A percentile compares a stretch with the other conserved stretches of the same genome.
Evolutionary conservation across 495 filamentous ascomycete species (phyloP).

Genomic region (Xanthoparmelia taractica): DNA sequence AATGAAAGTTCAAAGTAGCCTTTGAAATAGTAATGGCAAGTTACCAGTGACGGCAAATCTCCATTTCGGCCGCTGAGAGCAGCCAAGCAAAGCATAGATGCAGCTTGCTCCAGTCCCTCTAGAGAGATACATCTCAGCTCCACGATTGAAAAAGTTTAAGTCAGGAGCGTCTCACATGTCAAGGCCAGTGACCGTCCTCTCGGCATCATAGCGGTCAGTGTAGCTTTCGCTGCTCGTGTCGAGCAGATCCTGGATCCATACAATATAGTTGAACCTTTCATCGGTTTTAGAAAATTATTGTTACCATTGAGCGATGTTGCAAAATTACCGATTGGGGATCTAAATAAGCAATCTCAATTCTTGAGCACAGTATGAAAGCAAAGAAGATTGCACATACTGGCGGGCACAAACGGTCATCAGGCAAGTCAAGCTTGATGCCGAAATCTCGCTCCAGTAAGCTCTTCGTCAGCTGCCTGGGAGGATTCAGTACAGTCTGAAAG

Average conservation of each 20-base stretch:
- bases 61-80: conserved; percentile 58
- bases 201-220: conserved; percentile 47
- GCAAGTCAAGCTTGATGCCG: conserved; percentile 59
- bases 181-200: conserved; percentile 57
- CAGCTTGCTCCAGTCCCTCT: conserved; percentile 81
- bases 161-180: conserved; percentile 52
- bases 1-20: no score
- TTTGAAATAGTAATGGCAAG: not conserved
- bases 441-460: conserved; percentile 72
- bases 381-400: conserved; percentile 47
- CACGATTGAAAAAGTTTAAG: no score
- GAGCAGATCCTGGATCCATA: conserved; percentile 81
- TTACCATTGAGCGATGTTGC: not conserved
- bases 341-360: conserved; percentile 23
- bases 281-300: conserved; percentile 7
- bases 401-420: conserved; percentile 78
- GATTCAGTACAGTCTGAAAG: not conserved
- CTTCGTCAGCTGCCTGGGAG: conserved; percentile 64
- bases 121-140: not conserved
- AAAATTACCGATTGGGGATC: conserved; percentile 57
- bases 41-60: conserved; percentile 62
- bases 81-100: conserved; percentile 87
- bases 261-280: conserved; percentile 70
- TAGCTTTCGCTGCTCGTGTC: conserved; percentile 58
- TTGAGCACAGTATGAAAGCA: not conserved